Evolutionary conservation across 306 rosid genomes (phyloP), one percentile per base, ranked within the genome.

Genomic region (Abrus pulchellus): DNA sequence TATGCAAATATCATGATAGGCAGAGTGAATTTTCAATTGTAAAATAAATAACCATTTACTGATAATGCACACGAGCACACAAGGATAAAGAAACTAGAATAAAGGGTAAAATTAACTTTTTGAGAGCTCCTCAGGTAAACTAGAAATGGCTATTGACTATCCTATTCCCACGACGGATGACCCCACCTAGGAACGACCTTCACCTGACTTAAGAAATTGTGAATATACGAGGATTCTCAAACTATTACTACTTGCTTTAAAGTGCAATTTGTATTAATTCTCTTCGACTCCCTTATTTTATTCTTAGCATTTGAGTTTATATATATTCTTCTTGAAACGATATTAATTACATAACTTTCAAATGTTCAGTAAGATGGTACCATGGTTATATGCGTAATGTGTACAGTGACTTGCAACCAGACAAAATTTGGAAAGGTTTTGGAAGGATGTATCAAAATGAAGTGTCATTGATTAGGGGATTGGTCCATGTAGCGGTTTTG

Each of bases 401-500:
- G 14, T 56, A 56, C 10, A 59, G 3, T 11, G 47, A 49, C 32
- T 49, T 32, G 60, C 75, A 30, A 13, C 45, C 8, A 33, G 53
- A 11, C 41, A 73, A 40, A 28, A 5, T 4, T 33, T 53, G 50
- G 49, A 27, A 54, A 6, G 27, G 33, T 73, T 12, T 53, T 13
- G 20, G 52, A 14, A 36, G 52, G 8, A 36, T 40, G 38, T 53
- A 73, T 29, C 8, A 60, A 43, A 44, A 43, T 11, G 44, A 43
- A 43, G 57, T 41, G 28, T 41, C 33, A 28, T 20, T 59, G 7
- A 29, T 74, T 0, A 59, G 29, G 60, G 43, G 34, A 44, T 75
- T 75, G 79, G 70, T 59, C 59, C 79, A 9, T 7, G 5, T 38
- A 33, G 6, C 2, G 77, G 20, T 73, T 1, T 57, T 20, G 32